phyloP scores from a whole-genome alignment of 257 asterid genomes.

The Salvia splendens region DNA sequence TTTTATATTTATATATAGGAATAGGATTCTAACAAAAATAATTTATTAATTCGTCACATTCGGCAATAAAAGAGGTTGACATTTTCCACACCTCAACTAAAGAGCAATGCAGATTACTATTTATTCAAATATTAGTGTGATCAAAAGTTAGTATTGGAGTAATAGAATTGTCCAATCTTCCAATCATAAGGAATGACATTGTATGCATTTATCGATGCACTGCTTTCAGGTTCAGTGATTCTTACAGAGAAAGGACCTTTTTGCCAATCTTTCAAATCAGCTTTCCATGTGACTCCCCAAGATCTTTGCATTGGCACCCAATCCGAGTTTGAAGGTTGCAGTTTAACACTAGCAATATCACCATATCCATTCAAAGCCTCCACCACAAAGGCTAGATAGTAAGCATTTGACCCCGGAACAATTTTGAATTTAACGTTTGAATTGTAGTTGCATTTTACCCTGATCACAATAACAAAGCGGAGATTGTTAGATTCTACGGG shows the following conservation, averaged over 20 bases:
- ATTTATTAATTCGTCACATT: too few relatives aligned
- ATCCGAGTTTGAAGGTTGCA: conserved; percentile 22
- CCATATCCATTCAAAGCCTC: conserved; percentile 49
- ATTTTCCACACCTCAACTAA: too few relatives aligned
- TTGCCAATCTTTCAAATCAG: neutral
- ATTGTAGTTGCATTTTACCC: conserved; percentile 37
- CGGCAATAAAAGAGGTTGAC: too few relatives aligned
- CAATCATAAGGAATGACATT: conserved; percentile 24
- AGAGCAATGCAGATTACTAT: too few relatives aligned
- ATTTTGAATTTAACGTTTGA: conserved; percentile 31
- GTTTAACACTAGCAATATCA: conserved; percentile 32
- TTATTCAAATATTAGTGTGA: neutral
- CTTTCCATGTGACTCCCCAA: conserved; percentile 40
- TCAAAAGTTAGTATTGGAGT: conserved; percentile 25
- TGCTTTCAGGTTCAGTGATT: neutral
- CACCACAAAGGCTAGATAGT: conserved; percentile 34
- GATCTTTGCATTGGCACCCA: conserved; percentile 36
- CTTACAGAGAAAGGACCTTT: conserved; percentile 44
- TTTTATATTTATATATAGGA: too few relatives aligned
- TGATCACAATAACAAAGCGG: too few relatives aligned
- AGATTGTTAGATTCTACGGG: too few relatives aligned
- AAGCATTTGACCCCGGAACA: conserved; percentile 28
- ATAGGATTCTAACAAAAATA: too few relatives aligned
- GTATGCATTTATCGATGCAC: neutral
- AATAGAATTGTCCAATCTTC: conserved; percentile 13